Evolutionary conservation across 441 rosid genomes (phyloP), one percentile per base, ranked within the genome.

Genomic region (Metrosideros polymorpha): DNA sequence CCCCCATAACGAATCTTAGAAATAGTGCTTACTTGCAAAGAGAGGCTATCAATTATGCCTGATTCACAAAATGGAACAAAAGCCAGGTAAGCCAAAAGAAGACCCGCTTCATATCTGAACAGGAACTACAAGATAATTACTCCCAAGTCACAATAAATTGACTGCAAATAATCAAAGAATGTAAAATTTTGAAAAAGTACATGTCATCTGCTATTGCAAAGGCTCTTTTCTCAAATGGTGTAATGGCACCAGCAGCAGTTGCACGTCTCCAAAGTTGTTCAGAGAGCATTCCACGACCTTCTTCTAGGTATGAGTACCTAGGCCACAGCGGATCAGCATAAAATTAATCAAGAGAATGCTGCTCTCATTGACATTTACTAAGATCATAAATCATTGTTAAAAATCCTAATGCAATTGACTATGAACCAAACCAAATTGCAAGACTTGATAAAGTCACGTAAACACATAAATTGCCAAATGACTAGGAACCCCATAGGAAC

Each of bases 161-260:
- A 42, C 50, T 8, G 55, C 45, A 82, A 42, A 66, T 32, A 83
- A 50, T 82, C 35, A 43, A 24, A 43, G 85, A 32, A 89, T 59
- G 77, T 63, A 59, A 88, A 51, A 39, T 86, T 85, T 50, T 15
- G n/a, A 86, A 54, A 76, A 53, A 87, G 87, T 92, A 97, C 98
- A 97, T 94, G 92, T 96, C 99, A 90, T 97, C 99, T 76, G 99
- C 98, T 90, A 97, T 91, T 90, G 97, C 99, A 54, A 96, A 97
- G 85, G 96, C 91, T 90, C 96, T 91, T 90, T 93, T 97, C 94
- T 97, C 98, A 88, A 93, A 89, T 76, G 93, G 84, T 49, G 97
- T 90, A 88, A 89, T 91, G 90, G 95, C 98, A 86, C 98, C 97
- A 86, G 98, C 95, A 86, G 92, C 91, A 88, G 89, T 89, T 90